Evolutionary conservation across 176 grass and related monocot species (phyloP).

Genomic region (Ensete ventricosum): DNA sequence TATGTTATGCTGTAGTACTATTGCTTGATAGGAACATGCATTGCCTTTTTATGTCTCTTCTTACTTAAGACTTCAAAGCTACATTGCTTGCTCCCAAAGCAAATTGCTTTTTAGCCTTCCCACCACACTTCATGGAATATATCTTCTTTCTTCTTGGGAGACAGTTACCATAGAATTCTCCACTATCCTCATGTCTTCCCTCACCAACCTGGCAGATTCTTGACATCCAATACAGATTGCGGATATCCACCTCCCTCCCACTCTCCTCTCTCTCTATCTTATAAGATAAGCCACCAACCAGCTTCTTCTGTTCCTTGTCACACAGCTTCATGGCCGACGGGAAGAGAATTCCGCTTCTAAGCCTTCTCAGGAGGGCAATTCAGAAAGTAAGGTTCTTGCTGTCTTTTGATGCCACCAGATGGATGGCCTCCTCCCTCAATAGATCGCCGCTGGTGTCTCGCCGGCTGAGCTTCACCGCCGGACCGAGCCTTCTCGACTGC

Average conservation of each 20-base stretch:
- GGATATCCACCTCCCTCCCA: not conserved
- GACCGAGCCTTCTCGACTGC: conserved; percentile 42
- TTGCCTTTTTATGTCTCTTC: not conserved
- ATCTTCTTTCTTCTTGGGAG: no score
- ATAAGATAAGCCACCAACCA: not conserved
- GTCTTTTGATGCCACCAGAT: conserved; percentile 53
- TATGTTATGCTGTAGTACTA: no score
- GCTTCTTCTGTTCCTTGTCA: not conserved
- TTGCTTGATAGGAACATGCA: not conserved
- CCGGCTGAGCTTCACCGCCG: conserved; percentile 30
- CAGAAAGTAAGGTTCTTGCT: conserved; percentile 61
- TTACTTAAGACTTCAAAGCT: not conserved
- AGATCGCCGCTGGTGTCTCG: not conserved
- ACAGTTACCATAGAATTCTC: not conserved
- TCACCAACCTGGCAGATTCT: not conserved
- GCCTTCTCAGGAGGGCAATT: conserved; percentile 37
- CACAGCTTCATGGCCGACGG: not conserved
- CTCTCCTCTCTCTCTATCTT: not conserved
- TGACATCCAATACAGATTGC: not conserved
- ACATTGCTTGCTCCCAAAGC: not conserved
- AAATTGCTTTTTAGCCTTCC: not conserved
- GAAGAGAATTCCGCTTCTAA: conserved; percentile 18
- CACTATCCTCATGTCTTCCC: not conserved
- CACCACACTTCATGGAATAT: not conserved
- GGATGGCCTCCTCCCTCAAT: conserved; percentile 39